phyloP scores from a whole-genome alignment of 1,284 basidiomycete species.

The Trichosporon inkin region DNA sequence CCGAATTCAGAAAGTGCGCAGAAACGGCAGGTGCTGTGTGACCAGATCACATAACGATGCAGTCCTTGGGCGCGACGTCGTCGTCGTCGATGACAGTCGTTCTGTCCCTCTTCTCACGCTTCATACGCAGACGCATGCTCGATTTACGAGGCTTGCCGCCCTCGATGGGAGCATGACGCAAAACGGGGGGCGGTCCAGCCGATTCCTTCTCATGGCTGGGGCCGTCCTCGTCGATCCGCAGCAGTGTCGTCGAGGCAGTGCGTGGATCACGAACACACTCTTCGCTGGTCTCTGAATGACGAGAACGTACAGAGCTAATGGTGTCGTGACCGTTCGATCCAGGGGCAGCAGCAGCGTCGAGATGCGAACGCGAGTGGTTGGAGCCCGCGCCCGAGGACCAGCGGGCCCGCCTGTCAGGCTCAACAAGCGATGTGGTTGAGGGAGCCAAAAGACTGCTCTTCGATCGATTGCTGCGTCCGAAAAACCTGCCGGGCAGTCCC shows the following conservation, averaged over 20 bases:
- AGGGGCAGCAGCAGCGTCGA: neutral
- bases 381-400: constrained; percentile 12
- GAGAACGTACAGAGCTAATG: constrained; percentile 14
- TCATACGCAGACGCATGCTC: constrained; percentile 2
- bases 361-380: constrained; percentile 2
- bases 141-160: constrained; percentile 7
- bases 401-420: constrained; percentile 1
- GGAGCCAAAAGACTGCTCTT: constrained; percentile 14
- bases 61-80: constrained; percentile 3
- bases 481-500: constrained; percentile 16
- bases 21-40: neutral
- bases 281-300: constrained; percentile 20
- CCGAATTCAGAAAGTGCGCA: neutral
- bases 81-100: constrained; percentile 1
- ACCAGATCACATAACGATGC: neutral
- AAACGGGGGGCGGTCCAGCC: neutral
- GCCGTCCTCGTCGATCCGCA: constrained; percentile 25
- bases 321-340: neutral
- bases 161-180: constrained; percentile 15
- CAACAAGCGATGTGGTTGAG: constrained; percentile 15
- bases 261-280: constrained; percentile 13
- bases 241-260: constrained; percentile 15
- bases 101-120: constrained; percentile 2
- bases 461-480: constrained; percentile 17
- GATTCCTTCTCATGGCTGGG: constrained; percentile 10